Evolutionary conservation across 129 eudicot species (phyloP), one percentile per base, ranked within the genome.

Genomic region (Scalesia atractyloides): DNA sequence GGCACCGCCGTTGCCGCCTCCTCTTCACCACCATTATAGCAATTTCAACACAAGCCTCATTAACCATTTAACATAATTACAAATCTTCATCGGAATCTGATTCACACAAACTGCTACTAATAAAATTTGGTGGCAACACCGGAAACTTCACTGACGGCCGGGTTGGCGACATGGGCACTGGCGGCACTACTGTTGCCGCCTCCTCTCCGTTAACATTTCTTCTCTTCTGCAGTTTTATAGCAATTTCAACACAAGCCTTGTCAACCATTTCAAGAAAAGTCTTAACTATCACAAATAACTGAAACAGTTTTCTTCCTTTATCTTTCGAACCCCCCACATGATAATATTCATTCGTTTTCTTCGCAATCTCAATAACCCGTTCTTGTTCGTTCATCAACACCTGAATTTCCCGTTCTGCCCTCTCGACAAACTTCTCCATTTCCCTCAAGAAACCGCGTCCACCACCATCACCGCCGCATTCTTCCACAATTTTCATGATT

Each of bases 241-340:
- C 84, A 72, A 94, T 90, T 11, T 94, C 97, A 62, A 94, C 73
- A 76, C 99, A 94, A 9, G 86, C 96, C 73, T 80, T 81, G 73
- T 94, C 99, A 58, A 94, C 99, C 97, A 88, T 88, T 46, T 75
- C 84, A 41, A 90, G 79, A 63, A 94, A 94, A 60, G 88, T 86
- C 60, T 84, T 88, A 18, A 94, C 91, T 50, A 94, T 86, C 47
- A 83, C 87, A 72, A 88, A 94, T 68, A 94, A 62, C 65, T 94
- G 99, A 73, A 94, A 82, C 24, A 74, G 84, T 58, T 89, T 81
- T 33, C 53, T 78, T 68, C 78, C 87, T 76, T 82, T 94, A 54
- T 86, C 86, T 46, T 84, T 88, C 3, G 87, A 88, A 26, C 83
- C 84, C 66, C 97, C 96, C 7, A 87, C 82, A 68, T 94, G 97